Percentiles rank a stretch among this genome's conserved stretches.
These are phyloP conservation scores for Cercospora zeina DNA, from an alignment of 2,329 filamentous ascomycete species.

Conservation along the genomic window DNA sequence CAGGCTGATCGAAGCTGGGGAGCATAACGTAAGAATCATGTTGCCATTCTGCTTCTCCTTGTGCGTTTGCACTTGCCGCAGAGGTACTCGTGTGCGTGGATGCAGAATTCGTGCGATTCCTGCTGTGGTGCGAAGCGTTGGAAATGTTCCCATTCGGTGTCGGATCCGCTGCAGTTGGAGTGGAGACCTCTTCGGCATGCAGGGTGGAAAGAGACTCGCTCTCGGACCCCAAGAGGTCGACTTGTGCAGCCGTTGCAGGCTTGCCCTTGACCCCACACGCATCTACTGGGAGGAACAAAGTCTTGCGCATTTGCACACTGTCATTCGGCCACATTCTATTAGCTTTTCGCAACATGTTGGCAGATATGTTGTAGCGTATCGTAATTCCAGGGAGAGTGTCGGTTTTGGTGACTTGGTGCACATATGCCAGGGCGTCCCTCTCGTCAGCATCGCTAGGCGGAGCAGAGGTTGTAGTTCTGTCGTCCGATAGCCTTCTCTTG, in stretches of 20 bases:
- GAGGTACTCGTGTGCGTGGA: constrained; percentile 42
- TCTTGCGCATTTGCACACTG: constrained; percentile 79
- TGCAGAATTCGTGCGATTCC: constrained; percentile 43
- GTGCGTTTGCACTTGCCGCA: constrained; percentile 45
- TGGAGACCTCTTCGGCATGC: constrained; percentile 42
- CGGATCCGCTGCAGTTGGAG: constrained; percentile 37
- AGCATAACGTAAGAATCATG: constrained; percentile 89
- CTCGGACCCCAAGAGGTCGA: constrained; percentile 38
- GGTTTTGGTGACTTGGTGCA: constrained; percentile 77
- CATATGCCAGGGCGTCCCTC: constrained; percentile 79
- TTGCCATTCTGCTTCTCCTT: constrained; percentile 71
- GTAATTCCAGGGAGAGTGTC: constrained; percentile 92
- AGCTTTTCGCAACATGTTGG: constrained; percentile 77
- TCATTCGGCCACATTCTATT: constrained; percentile 96
- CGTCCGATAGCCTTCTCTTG: constrained; percentile 70
- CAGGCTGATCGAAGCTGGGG: constrained; percentile 67
- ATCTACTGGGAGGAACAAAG: constrained; percentile 82
- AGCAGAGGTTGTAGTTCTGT: constrained; percentile 51
- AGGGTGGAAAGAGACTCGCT: constrained; percentile 36
- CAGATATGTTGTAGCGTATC: constrained; percentile 83
- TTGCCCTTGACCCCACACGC: constrained; percentile 81
- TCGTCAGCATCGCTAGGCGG: constrained; percentile 60
- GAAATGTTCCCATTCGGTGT: constrained; percentile 26
- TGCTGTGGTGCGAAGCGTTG: constrained; percentile 16
- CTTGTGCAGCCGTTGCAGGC: constrained; percentile 44